Base-by-base conservation (phyloP, 1,284 basidiomycete genomes). In the Vanrija sp. region DNA sequence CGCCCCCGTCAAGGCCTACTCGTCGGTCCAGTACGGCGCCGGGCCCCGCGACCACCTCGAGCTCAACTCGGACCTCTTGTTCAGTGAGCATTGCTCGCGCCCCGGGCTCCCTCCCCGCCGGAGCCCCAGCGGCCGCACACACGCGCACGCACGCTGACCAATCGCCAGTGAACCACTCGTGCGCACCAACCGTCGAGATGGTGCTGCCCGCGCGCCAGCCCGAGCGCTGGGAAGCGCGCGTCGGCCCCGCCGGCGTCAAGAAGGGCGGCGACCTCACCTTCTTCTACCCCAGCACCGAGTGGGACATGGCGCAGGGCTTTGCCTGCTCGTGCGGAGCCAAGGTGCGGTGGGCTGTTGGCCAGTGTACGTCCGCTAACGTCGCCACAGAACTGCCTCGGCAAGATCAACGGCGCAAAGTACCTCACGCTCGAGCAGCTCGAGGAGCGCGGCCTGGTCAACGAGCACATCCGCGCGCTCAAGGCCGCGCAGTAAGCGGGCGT, bases 221-320 rank as follows among this genome's bases (percentile, higher is more conserved):
- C 0, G 58, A 75, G 16, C 63, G 73, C 18, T 83, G 81, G 68
- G 76, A 75, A 27, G 67, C 80, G 1, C 63, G 78, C 72, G 74
- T 74, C 59, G 62, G 71, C 7, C 59, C 58, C 25, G 31, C 63
- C 38, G 71, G 73, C 39, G 56, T 78, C 19, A 58, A 63, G 12
- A 49, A 61, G 50, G 83, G 84, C 69, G 68, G 83, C 67, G 62
- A 67, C 27, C 56, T 80, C 38, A 78, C 77, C 0, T 85, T 83
- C 68, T 85, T 85, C 67, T 86, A 86, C 68, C 84, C 84, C 15
- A 81, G 80, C 59, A 86, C 84, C 7, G 85, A 86, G 67, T 86
- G 85, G 84, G 79, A 83, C 49, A 85, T 86, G 84, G 83, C 79
- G 14, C 83, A 84, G 63, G 78, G 81, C 1, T 87, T 87, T 64